phyloP scores from a whole-genome alignment of 202 grass and related monocot genomes.

The Eragrostis tef region DNA sequence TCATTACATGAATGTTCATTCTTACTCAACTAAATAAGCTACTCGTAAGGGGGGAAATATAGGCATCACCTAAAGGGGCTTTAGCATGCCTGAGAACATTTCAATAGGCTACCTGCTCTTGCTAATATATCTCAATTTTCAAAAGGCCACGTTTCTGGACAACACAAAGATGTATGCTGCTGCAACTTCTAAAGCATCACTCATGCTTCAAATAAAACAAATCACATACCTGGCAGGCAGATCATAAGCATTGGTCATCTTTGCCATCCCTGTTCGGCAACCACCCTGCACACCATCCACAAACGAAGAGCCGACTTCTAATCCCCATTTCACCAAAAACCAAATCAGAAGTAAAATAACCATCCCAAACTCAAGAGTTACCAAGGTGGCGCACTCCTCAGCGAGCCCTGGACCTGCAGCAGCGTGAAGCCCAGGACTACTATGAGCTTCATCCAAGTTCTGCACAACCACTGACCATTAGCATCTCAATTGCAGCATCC shows the following conservation, averaged over 20 bases:
- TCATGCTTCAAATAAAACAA: background rate
- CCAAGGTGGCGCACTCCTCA: slow-evolving; percentile 88
- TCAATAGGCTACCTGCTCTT: background rate
- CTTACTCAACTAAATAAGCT: background rate
- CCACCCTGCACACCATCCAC: slow-evolving; percentile 66
- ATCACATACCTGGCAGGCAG: slow-evolving; percentile 71
- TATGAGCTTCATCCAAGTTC: slow-evolving; percentile 95
- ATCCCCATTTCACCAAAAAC: background rate
- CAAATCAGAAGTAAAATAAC: slow-evolving; percentile 23
- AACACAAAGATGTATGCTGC: background rate
- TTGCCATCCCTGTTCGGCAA: slow-evolving; percentile 90
- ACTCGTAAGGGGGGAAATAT: background rate
- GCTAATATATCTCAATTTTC: background rate
- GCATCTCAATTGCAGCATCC: slow-evolving; percentile 22
- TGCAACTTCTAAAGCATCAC: background rate
- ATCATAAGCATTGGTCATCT: slow-evolving; percentile 96
- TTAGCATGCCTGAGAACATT: background rate
- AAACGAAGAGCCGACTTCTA: slow-evolving; percentile 17
- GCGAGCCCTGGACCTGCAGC: slow-evolving; percentile 75
- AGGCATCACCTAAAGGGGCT: background rate
- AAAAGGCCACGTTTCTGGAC: slow-evolving; percentile 3
- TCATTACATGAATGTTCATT: slow-evolving; percentile 5
- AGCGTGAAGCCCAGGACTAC: slow-evolving; percentile 77
- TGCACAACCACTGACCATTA: slow-evolving; percentile 38
- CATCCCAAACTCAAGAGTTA: slow-evolving; percentile 37